Evolutionary conservation across 208 protist genomes (phyloP).

Genomic region (Angomonas ambiguus): DNA sequence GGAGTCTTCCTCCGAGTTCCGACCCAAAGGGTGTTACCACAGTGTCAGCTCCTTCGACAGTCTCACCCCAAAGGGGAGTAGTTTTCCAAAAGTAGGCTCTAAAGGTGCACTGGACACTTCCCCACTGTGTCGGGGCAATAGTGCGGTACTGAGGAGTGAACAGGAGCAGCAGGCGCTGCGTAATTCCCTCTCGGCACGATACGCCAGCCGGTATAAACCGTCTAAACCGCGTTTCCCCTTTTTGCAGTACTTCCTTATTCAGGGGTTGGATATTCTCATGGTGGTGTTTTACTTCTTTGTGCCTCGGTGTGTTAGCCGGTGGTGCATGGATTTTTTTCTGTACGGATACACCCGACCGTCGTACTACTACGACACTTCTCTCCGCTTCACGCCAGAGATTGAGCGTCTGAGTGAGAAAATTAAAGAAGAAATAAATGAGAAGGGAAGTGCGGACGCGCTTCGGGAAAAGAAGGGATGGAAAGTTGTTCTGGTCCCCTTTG

Average conservation of each 20-base stretch:
- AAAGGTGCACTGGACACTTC: not conserved
- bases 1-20: no score
- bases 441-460: not conserved
- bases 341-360: constrained; percentile 15
- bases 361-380: constrained; percentile 40
- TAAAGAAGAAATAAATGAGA: constrained; percentile 15
- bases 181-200: not conserved
- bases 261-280: constrained; percentile 9
- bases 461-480: not conserved
- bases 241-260: not conserved
- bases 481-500: not conserved
- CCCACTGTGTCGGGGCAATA: not conserved
- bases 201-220: not conserved
- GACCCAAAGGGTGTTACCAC: no score
- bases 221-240: not conserved
- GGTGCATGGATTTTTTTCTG: constrained; percentile 25
- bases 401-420: constrained; percentile 37
- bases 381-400: constrained; percentile 22
- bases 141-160: not conserved
- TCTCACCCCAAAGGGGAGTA: not conserved
- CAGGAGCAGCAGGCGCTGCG: not conserved
- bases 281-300: constrained; percentile 34
- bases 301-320: constrained; percentile 29
- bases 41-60: not conserved
- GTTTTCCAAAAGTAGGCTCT: not conserved